These are phyloP conservation scores for Eimeria falciformis DNA, from an alignment of 169 alveolate genomes.

Conservation along the genomic window DNA sequence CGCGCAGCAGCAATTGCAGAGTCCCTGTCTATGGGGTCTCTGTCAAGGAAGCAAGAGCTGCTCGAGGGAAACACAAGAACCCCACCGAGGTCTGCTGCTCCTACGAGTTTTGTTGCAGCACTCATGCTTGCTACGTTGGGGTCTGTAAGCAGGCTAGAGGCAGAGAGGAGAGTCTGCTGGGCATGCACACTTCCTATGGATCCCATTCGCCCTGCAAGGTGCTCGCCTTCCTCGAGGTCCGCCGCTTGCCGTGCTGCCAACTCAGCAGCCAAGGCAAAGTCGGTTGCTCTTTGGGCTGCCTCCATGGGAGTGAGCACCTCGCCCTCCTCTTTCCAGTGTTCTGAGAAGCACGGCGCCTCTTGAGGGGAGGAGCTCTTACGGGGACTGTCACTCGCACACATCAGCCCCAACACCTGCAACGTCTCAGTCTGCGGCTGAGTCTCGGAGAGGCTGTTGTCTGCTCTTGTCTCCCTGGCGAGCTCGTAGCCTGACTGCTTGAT, in stretches of 20 bases:
- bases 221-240: conserved; percentile 26
- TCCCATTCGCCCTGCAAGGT: too few species aligned
- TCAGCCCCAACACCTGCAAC: neutral
- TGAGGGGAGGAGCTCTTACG: neutral
- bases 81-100: neutral
- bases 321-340: conserved; percentile 16
- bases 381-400: neutral
- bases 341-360: neutral
- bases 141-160: neutral
- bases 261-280: conserved; percentile 28
- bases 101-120: neutral
- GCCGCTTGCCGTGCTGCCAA: conserved; percentile 47
- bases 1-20: conserved; percentile 43
- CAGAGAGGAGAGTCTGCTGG: neutral
- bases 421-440: conserved; percentile 5
- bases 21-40: neutral
- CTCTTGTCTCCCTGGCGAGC: too few species aligned
- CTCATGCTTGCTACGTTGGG: too few species aligned
- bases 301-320: conserved; percentile 24
- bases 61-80: conserved; percentile 10
- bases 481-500: too few species aligned
- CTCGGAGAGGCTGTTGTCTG: neutral
- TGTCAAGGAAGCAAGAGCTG: neutral
- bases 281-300: conserved; percentile 53
- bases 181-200: too few species aligned